Evolutionary conservation across 2,329 filamentous ascomycete species (phyloP).

Genomic region (Alternaria conjuncta): DNA sequence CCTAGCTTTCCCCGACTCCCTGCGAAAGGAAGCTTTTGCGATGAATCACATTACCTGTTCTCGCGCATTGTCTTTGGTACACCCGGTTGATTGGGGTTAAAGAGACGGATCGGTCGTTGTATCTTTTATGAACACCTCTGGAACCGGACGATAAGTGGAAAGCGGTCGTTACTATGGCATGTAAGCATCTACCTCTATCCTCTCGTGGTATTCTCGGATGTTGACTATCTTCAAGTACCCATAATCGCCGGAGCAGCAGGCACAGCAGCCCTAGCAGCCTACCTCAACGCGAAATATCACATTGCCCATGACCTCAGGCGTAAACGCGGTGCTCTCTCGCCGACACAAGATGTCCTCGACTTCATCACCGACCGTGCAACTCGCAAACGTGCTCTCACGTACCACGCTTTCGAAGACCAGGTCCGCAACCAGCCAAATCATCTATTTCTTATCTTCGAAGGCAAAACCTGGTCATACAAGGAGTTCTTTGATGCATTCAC

Average conservation of each 20-base stretch:
- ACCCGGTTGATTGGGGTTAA: neutral
- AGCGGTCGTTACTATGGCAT: slow-evolving; percentile 5
- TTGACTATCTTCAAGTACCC: slow-evolving; percentile 27
- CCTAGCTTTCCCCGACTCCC: neutral
- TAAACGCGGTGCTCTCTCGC: slow-evolving; percentile 22
- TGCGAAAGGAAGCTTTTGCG: neutral
- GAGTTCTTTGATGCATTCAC: slow-evolving; percentile 40
- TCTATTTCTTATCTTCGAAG: slow-evolving; percentile 47
- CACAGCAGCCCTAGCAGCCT: slow-evolving; percentile 39
- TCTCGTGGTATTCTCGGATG: neutral
- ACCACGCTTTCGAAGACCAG: slow-evolving; percentile 45
- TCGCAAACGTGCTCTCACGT: slow-evolving; percentile 33
- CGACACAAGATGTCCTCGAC: slow-evolving; percentile 22
- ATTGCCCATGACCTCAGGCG: slow-evolving; percentile 35
- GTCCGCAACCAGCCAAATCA: slow-evolving; percentile 43
- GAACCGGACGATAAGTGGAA: neutral
- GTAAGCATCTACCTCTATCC: slow-evolving; percentile 6
- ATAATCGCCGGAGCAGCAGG: slow-evolving; percentile 36
- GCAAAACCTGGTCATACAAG: slow-evolving; percentile 41
- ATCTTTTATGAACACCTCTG: neutral
- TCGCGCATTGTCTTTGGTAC: neutral
- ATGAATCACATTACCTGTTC: neutral
- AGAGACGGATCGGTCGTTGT: neutral
- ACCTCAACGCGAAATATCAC: slow-evolving; percentile 47
- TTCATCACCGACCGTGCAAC: slow-evolving; percentile 24